Conservation (phyloP, 805 yeast species). For the Pichia eremophila region DNA sequence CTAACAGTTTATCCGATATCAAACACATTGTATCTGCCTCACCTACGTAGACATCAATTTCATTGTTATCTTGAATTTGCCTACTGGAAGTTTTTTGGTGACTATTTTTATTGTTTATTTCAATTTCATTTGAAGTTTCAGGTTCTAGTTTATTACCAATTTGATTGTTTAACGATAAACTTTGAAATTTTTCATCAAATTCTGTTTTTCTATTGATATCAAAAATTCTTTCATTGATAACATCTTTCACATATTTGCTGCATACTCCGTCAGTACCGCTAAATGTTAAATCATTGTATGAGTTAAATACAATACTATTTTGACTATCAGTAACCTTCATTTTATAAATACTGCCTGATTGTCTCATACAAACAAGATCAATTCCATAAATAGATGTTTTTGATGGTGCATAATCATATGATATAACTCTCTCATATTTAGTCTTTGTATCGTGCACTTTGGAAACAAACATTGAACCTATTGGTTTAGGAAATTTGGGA, state of each 20-base stretch:
- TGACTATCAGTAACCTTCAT: constrained; percentile 68
- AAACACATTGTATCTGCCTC: constrained; percentile 14
- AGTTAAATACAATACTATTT: constrained; percentile 53
- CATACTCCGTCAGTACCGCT: constrained; percentile 50
- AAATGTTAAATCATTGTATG: constrained; percentile 55
- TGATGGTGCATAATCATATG: constrained; percentile 75
- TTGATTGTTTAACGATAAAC: background rate
- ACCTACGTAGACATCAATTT: constrained; percentile 18
- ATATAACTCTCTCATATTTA: constrained; percentile 70
- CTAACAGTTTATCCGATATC: constrained; percentile 31
- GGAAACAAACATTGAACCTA: constrained; percentile 63
- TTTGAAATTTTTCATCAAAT: background rate
- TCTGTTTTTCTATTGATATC: constrained; percentile 1
- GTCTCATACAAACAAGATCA: constrained; percentile 78
- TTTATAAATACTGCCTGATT: constrained; percentile 77
- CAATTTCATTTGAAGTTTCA: constrained; percentile 2
- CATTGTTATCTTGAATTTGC: background rate
- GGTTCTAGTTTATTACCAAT: background rate
- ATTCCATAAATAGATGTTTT: constrained; percentile 39
- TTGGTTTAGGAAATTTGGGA: constrained; percentile 15
- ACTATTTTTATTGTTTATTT: background rate
- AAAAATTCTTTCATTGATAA: background rate
- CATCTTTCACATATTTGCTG: constrained; percentile 32
- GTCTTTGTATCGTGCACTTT: constrained; percentile 67
- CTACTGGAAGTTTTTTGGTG: background rate